phyloP scores from a whole-genome alignment of 2,329 filamentous ascomycete genomes.

The Dendrostoma leiphaemia region DNA sequence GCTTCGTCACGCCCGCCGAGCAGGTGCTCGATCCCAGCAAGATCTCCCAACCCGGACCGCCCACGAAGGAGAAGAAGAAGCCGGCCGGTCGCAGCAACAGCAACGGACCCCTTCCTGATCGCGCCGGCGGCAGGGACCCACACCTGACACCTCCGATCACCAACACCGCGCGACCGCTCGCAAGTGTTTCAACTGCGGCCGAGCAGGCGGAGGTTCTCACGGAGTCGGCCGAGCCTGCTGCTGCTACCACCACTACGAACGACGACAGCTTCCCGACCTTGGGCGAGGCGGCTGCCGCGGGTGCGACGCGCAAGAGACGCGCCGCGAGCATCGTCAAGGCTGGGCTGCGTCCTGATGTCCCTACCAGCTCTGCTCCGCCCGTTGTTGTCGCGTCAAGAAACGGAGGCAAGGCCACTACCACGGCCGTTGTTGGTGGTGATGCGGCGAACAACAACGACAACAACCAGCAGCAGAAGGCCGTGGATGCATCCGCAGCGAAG shows the following conservation, averaged over 20 bases:
- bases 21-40: constrained; percentile 10
- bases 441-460: background rate
- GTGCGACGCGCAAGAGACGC: constrained; percentile 1
- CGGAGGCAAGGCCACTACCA: background rate
- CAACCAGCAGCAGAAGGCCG: background rate
- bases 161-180: background rate
- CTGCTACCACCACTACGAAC: background rate
- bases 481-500: too few relatives aligned
- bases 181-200: background rate
- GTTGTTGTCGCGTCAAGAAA: too few relatives aligned
- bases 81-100: background rate
- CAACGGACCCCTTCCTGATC: background rate
- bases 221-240: background rate
- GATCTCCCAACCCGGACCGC: constrained; percentile 10
- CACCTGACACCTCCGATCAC: background rate
- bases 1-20: constrained; percentile 13
- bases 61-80: constrained; percentile 11
- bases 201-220: background rate
- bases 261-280: constrained; percentile 8
- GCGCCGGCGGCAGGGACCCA: background rate
- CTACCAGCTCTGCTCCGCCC: background rate
- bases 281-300: background rate
- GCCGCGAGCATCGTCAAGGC: constrained; percentile 6
- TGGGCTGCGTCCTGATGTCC: background rate
- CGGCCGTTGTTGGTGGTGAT: background rate